Evolutionary conservation across 345 rosid species (phyloP).

Genomic region (Brassica cretica): DNA sequence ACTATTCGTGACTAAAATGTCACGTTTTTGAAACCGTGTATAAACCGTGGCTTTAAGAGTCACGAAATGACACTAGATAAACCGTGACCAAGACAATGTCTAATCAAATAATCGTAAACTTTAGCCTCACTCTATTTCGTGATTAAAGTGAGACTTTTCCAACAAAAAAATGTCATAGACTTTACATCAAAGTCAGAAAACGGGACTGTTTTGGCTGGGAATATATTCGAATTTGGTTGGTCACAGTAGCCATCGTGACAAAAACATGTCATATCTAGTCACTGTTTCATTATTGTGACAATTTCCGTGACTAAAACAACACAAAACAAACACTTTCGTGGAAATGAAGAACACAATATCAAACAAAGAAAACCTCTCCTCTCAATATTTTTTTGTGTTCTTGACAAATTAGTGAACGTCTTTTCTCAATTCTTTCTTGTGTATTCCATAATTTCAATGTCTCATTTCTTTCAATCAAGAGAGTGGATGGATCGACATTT

Average conservation of each 20-base stretch:
- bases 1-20: neutral
- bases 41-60: neutral
- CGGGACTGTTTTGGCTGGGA: no score
- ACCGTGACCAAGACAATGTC: no score
- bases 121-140: neutral
- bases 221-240: no score
- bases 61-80: neutral
- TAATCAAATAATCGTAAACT: neutral
- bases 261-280: no score
- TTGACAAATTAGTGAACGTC: neutral
- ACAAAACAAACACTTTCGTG: neutral
- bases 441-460: neutral
- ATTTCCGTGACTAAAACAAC: no score
- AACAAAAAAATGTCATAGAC: no score
- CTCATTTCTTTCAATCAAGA: neutral
- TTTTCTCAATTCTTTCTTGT: neutral
- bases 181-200: no score
- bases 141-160: neutral
- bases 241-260: no score
- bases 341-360: neutral
- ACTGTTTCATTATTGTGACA: no score
- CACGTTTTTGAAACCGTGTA: no score
- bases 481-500: neutral
- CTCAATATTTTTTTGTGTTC: neutral
- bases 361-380: neutral